A percentile compares a stretch with the other conserved stretches of the same genome.
phyloP scores from a whole-genome alignment of 108 stramenopile genomes.

The Hondaea fermentalgiana region DNA sequence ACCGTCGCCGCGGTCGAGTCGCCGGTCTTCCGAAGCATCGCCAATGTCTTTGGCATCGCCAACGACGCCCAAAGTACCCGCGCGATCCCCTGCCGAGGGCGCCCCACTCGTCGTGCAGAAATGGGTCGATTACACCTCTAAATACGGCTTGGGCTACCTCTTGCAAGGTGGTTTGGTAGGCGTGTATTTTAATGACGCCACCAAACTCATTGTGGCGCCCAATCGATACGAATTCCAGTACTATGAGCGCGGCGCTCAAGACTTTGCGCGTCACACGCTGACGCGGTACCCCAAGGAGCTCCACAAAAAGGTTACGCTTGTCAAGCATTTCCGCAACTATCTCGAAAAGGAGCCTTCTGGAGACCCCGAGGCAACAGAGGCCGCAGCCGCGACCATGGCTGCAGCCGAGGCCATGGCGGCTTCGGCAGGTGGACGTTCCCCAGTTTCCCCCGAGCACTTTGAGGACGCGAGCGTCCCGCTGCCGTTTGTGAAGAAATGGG shows the following conservation, averaged over 20 bases:
- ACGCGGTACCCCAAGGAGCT: conserved; percentile 64
- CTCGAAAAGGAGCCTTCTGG: conserved; percentile 56
- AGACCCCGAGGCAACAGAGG: conserved; percentile 30
- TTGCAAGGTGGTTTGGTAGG: conserved; percentile 88
- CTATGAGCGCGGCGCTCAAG: conserved; percentile 64
- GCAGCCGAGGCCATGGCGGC: conserved; percentile 17
- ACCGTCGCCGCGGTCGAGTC: too few relatives aligned
- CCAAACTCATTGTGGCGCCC: conserved; percentile 79
- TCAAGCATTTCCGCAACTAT: conserved; percentile 89
- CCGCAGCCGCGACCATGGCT: conserved; percentile 51
- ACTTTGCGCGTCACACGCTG: conserved; percentile 55
- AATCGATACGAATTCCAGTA: conserved; percentile 72
- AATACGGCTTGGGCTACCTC: conserved; percentile 91
- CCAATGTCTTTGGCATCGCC: not conserved
- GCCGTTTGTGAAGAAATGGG: conserved; percentile 91
- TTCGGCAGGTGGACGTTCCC: not conserved
- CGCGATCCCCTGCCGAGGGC: not conserved
- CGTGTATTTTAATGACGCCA: conserved; percentile 93
- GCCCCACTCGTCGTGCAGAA: conserved; percentile 67
- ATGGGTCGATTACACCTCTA: conserved; percentile 96
- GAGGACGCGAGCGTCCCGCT: conserved; percentile 23
- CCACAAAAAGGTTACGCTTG: conserved; percentile 88
- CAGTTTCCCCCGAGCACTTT: not conserved
- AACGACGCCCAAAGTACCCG: not conserved
- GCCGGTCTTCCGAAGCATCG: too few relatives aligned